Conservation (phyloP, 1,284 basidiomycete species). For the Coniferiporia weirii region DNA sequence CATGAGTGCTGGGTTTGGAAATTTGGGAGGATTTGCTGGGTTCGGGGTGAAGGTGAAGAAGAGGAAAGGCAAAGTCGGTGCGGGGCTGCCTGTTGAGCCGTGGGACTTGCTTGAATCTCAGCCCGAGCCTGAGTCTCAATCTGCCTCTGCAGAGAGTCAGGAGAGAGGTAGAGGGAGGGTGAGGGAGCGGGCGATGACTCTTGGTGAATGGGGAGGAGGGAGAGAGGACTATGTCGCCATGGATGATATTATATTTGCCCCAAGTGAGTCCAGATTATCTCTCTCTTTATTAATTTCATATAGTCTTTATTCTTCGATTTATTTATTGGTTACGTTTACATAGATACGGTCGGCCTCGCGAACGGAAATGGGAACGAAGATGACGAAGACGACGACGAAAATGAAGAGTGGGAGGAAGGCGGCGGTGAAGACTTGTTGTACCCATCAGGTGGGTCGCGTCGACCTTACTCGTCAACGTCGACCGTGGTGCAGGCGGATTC, state of each 20-base stretch:
- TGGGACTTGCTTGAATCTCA: conserved; percentile 1
- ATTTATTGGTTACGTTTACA: background rate
- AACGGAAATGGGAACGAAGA: background rate
- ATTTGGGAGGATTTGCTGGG: background rate
- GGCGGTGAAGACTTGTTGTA: too few species aligned
- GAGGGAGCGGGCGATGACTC: background rate
- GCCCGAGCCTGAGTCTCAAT: background rate
- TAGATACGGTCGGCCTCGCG: background rate
- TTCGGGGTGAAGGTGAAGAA: background rate
- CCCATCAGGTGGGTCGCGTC: too few species aligned
- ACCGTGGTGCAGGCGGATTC: too few species aligned
- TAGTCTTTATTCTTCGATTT: background rate
- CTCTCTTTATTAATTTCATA: background rate
- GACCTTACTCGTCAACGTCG: too few species aligned
- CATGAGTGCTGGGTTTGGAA: background rate
- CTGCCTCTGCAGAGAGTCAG: background rate
- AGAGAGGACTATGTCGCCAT: background rate
- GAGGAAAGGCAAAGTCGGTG: conserved; percentile 13
- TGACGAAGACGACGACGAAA: background rate
- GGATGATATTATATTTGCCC: too few species aligned
- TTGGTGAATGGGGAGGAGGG: background rate
- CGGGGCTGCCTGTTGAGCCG: conserved; percentile 15
- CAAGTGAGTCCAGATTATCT: background rate
- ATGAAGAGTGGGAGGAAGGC: too few species aligned
- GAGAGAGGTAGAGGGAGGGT: background rate